These are phyloP conservation scores for Boletus subluridellus DNA, from an alignment of 1,284 basidiomycete genomes.

Conservation along the genomic window DNA sequence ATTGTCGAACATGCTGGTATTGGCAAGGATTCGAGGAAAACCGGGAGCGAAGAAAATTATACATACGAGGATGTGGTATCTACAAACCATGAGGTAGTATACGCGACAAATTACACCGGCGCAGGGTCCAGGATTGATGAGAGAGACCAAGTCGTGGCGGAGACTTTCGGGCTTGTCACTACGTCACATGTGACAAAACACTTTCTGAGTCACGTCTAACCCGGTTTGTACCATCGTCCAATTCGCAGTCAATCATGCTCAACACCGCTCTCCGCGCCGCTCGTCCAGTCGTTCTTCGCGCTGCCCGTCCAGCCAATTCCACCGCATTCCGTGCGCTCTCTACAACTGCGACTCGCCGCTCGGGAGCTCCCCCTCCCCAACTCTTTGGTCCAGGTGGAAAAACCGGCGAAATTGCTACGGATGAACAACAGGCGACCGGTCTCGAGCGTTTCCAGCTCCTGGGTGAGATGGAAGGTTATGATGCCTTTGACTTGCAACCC, in stretches of 20 bases:
- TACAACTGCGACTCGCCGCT: slow-evolving; percentile 50
- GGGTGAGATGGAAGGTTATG: slow-evolving; percentile 83
- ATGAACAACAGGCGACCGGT: slow-evolving; percentile 92
- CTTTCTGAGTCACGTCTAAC: slow-evolving; percentile 26
- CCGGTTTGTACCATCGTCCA: slow-evolving; percentile 27
- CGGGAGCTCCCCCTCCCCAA: slow-evolving; percentile 59
- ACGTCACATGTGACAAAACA: slow-evolving; percentile 29
- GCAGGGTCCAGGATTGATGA: neutral
- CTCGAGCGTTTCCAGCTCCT: slow-evolving; percentile 93
- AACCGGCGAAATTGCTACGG: slow-evolving; percentile 76
- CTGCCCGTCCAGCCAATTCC: slow-evolving; percentile 33
- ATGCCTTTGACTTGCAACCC: slow-evolving; percentile 88
- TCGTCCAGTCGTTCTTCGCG: slow-evolving; percentile 39
- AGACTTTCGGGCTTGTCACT: slow-evolving; percentile 5
- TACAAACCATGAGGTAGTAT: too few species aligned
- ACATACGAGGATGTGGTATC: neutral
- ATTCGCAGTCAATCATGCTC: slow-evolving; percentile 38
- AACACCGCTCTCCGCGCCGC: slow-evolving; percentile 37
- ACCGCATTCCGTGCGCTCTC: slow-evolving; percentile 53
- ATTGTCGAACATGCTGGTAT: neutral
- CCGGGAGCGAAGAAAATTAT: neutral
- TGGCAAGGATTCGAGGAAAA: neutral
- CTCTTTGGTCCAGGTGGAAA: slow-evolving; percentile 75
- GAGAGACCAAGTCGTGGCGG: neutral
- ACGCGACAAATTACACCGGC: neutral